Conservation (phyloP, 441 rosid genomes). For the Adansonia rubrostipa region DNA sequence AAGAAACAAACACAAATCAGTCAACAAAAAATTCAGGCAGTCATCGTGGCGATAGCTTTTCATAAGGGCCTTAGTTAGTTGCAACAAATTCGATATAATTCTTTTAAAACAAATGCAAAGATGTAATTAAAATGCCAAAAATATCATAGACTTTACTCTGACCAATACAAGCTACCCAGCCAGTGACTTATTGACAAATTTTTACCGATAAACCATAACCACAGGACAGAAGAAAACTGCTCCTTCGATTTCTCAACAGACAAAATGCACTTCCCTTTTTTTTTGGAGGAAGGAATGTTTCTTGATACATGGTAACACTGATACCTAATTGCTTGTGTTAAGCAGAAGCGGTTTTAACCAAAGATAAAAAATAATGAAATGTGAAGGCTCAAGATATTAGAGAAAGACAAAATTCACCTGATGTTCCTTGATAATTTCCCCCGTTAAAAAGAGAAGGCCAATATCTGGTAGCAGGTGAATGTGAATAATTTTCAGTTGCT, state of each 20-base stretch:
- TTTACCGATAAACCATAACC: slow-evolving; percentile 17
- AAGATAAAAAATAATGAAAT: slow-evolving; percentile 15
- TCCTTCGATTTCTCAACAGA: background rate
- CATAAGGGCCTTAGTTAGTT: background rate
- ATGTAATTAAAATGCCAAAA: slow-evolving; percentile 17
- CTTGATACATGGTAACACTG: slow-evolving; percentile 2
- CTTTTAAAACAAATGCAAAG: background rate
- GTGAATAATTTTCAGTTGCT: slow-evolving; percentile 43
- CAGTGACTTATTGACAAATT: background rate
- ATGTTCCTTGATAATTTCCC: slow-evolving; percentile 41
- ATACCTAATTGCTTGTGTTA: background rate
- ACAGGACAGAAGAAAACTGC: slow-evolving; percentile 1
- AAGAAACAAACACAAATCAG: slow-evolving; percentile 21
- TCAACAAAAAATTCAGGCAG: slow-evolving; percentile 38
- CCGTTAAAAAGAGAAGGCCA: slow-evolving; percentile 33
- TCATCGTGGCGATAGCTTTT: background rate
- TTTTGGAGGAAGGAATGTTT: slow-evolving; percentile 10
- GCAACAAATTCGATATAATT: background rate
- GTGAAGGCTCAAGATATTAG: background rate
- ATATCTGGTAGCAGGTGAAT: slow-evolving; percentile 34
- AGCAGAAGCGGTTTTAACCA: slow-evolving; percentile 19
- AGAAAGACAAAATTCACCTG: slow-evolving; percentile 50
- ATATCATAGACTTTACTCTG: slow-evolving; percentile 2
- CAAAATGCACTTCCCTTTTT: background rate
- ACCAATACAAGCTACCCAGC: slow-evolving; percentile 18